phyloP scores from a whole-genome alignment of 179 eudicot species.

The Sideroxylon spinosum region DNA sequence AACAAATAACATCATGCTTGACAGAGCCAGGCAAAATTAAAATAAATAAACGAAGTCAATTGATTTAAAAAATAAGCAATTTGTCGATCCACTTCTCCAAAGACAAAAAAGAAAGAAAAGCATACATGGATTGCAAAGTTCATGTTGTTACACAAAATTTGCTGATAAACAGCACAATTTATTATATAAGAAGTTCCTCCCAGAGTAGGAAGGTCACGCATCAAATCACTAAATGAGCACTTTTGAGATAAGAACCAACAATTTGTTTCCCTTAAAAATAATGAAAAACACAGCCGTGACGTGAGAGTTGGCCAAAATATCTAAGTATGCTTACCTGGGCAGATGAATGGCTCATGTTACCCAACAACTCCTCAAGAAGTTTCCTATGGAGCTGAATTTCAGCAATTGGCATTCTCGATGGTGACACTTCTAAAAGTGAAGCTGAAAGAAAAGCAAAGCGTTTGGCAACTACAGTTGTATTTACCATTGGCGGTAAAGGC shows the following conservation, averaged over 20 bases:
- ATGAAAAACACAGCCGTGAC: not conserved
- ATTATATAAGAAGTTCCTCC: not conserved
- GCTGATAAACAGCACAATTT: not conserved
- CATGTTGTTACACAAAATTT: not conserved
- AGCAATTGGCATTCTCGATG: conserved; percentile 66
- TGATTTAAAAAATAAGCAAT: not conserved
- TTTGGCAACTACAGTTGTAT: conserved; percentile 81
- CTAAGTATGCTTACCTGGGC: conserved; percentile 62
- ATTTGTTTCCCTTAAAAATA: not conserved
- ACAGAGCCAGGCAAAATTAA: not conserved
- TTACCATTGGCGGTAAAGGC: conserved; percentile 71
- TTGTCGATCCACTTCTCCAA: not conserved
- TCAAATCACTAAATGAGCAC: not conserved
- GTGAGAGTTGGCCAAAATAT: not conserved
- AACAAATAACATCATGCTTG: conserved; percentile 10
- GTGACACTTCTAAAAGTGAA: conserved; percentile 78
- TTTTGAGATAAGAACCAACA: not conserved
- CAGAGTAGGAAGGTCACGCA: conserved; percentile 5
- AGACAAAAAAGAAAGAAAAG: not conserved
- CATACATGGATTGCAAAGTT: not conserved
- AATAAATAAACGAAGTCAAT: not conserved
- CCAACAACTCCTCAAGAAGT: conserved; percentile 76
- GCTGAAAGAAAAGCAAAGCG: conserved; percentile 88
- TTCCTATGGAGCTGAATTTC: conserved; percentile 65
- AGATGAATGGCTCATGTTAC: conserved; percentile 87